These are phyloP conservation scores for Umbelopsis sp. DNA, from an alignment of 371 early-diverging fungal species.

Conservation along the genomic window DNA sequence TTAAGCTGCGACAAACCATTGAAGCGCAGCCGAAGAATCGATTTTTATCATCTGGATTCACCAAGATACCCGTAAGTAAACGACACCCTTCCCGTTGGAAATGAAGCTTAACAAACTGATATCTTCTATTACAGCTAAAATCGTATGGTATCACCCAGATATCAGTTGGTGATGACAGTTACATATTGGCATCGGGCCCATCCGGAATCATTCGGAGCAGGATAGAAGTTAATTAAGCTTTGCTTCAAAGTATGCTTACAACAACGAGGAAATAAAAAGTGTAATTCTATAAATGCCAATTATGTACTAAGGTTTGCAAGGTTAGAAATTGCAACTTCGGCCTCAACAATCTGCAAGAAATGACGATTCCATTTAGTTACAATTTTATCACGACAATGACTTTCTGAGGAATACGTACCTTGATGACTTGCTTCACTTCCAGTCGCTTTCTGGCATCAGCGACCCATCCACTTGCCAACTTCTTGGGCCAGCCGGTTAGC, in stretches of 20 bases:
- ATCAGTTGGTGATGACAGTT: conserved; percentile 31
- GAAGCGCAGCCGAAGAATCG: conserved; percentile 64
- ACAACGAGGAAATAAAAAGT: not conserved
- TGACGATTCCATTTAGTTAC: not conserved
- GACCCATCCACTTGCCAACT: conserved; percentile 91
- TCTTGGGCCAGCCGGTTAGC: conserved; percentile 92
- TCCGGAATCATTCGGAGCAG: conserved; percentile 41
- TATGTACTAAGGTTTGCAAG: conserved; percentile 10
- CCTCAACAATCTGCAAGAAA: conserved; percentile 5
- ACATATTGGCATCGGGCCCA: conserved; percentile 50
- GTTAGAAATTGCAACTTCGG: not conserved
- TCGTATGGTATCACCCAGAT: conserved; percentile 58
- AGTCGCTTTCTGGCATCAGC: conserved; percentile 80
- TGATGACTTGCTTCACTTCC: conserved; percentile 91
- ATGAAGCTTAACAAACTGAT: not conserved
- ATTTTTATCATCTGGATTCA: conserved; percentile 58
- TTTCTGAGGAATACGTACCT: conserved; percentile 42
- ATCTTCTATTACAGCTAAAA: conserved; percentile 36
- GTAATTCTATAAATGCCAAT: not conserved
- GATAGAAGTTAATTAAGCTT: not conserved
- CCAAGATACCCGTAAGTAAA: conserved; percentile 56
- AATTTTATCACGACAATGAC: not conserved
- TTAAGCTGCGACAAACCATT: conserved; percentile 53
- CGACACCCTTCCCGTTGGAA: not conserved
- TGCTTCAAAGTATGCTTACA: too few species aligned